Conservation (phyloP, 345 rosid species). For the Linum lewisii region DNA sequence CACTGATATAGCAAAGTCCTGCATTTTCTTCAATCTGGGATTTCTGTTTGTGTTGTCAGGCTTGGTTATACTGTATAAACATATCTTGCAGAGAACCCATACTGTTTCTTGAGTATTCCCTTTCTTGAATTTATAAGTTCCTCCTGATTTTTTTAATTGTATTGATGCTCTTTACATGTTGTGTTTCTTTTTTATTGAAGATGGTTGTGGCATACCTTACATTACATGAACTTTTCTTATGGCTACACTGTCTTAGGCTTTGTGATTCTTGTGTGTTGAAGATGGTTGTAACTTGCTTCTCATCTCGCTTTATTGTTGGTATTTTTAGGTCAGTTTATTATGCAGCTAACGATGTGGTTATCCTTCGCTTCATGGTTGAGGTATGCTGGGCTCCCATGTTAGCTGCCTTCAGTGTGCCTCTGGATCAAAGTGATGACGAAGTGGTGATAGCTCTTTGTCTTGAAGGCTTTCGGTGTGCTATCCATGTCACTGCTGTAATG, state of each 20-base stretch:
- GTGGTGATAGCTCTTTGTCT: constrained; percentile 78
- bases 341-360: constrained; percentile 97
- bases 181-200: no score
- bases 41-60: neutral
- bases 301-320: constrained; percentile 18
- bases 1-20: neutral
- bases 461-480: constrained; percentile 87
- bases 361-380: constrained; percentile 96
- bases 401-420: constrained; percentile 99
- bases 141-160: no score
- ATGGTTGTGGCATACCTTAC: no score
- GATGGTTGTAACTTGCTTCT: neutral
- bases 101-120: neutral
- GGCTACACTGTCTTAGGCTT: no score
- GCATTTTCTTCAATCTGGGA: neutral
- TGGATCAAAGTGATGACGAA: constrained; percentile 96
- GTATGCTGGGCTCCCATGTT: constrained; percentile 99
- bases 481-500: constrained; percentile 97
- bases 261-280: neutral
- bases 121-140: no score
- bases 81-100: neutral
- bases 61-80: neutral
- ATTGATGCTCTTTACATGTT: no score
- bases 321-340: constrained; percentile 92
- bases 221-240: neutral